Base-by-base conservation (phyloP, 768 basidiomycete genomes). In the Naganishia onofrii region DNA sequence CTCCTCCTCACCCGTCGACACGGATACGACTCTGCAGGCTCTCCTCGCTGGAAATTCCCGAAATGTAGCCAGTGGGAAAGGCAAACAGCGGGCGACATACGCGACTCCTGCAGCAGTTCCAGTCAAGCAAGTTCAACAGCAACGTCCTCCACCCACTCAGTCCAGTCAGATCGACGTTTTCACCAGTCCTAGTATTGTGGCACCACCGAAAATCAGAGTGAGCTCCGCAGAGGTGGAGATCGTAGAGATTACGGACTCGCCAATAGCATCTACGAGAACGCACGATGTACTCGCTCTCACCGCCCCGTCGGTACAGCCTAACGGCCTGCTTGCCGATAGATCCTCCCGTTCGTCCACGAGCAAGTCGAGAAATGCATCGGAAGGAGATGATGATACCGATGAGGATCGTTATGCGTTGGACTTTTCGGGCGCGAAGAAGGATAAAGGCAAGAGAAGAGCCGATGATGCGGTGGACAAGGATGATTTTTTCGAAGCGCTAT, bases 81-180 rank as follows among this genome's bases (percentile, higher is more conserved):
- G 21, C 19, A 51, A 51, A 51, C 48, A 23, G 48, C 48, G 48
- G 23, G n/a, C 32, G 21, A 58, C 57, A 12, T 58, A 31, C 23
- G 34, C 8, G 26, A 42, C 60, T 42, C 36, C 36, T 12, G 23
- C 38, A 7, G 23, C 60, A 6, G 15, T 15, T 42, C 42, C 60
- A 13, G 9, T 63, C 29, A 34, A 29, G 4, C 54, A 29, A 17
- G 17, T 28, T 44, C 60, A 38, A 8, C n/a, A 38, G 23, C 38
- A 26, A 17, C 36, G 38, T 26, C 38, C 38, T 2, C 42, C 19
- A 4, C 57, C 34, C 2, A 63, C 60, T 13, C 60, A 63, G 29
- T 63, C 60, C 38, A 63, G 60, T 42, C 60, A 63, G 42, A 63
- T 63, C 36, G 36, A 42, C 6, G 38, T 29, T n/a, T 63, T 63